Base-by-base conservation (phyloP, 2,329 filamentous ascomycete species). In the Alternaria ethzedia region DNA sequence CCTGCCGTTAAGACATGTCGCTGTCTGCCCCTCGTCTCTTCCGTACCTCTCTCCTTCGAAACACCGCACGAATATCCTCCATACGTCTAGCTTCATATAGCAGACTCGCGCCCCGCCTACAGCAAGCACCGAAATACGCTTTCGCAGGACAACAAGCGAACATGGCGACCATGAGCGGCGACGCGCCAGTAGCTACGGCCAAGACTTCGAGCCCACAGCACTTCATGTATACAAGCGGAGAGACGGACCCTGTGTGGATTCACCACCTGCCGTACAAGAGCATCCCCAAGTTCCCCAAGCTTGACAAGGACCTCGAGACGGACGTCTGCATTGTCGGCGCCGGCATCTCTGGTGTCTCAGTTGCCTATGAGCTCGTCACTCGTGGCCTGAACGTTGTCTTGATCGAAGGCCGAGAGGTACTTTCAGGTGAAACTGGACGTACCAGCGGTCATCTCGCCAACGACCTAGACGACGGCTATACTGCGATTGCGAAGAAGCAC, bases 381-480 rank as follows among this genome's bases (percentile, higher is more conserved):
- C 82, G 84, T 15, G 86, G 86, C 1, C 71, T 82, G 36, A 76
- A 83, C 3, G 85, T 88, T 0, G 79, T 83, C 3, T 76, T 88
- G 67, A 76, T 88, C 11, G 86, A 88, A 65, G 85, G 85, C 8
- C 83, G 86, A 6, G 82, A 87, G n/a, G 79, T 85, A 3, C 74
- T 88, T 0, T 83, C 85, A 3, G 86, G 86, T 3, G 86, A 88
- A 71, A 83, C 82, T 0, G 85, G 85, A 1, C 78, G 86, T 5
- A 88, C 86, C 0, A 84, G 81, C 45, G 86, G 86, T 0, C 86
- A 88, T 68, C 73, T 88, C 28, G 82, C 85, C 3, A 87, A 82
- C 61, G 84, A 84, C 4, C 75, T 88, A 3, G 86, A 88, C 28
- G 86, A 87, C 55, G 82, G 83, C 3, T 88, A 86, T 62, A 68